A percentile compares a stretch with the other conserved stretches of the same genome.
Evolutionary conservation across 257 asterid species (phyloP).

Genomic region (Nemophila menziesii): DNA sequence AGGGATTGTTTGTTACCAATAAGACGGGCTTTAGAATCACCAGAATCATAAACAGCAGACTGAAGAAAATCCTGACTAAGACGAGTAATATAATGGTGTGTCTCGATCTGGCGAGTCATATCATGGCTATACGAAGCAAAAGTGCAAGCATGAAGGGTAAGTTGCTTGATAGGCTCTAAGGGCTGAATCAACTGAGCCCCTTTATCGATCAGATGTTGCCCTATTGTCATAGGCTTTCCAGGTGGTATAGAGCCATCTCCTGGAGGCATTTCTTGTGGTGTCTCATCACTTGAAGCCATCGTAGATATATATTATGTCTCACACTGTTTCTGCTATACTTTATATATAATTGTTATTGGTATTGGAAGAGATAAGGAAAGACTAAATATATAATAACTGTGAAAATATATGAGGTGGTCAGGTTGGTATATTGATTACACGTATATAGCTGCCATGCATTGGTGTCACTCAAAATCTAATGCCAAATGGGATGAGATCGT

Average conservation of each 20-base stretch:
- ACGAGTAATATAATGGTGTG: constrained; percentile 54
- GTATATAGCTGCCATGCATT: too few relatives aligned
- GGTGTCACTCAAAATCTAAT: too few relatives aligned
- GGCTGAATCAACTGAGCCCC: constrained; percentile 62
- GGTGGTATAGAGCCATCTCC: constrained; percentile 63
- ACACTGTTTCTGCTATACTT: background rate
- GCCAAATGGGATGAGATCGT: too few relatives aligned
- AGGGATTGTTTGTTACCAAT: constrained; percentile 32
- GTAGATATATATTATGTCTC: background rate
- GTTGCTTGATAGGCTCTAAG: constrained; percentile 47
- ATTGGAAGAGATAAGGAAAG: too few relatives aligned
- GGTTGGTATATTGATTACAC: too few relatives aligned
- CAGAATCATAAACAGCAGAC: constrained; percentile 84
- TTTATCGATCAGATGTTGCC: constrained; percentile 41
- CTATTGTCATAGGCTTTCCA: constrained; percentile 48
- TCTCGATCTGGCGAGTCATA: constrained; percentile 65
- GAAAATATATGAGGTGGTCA: too few relatives aligned
- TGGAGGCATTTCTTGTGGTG: constrained; percentile 36
- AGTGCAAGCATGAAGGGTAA: constrained; percentile 72
- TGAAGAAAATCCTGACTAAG: constrained; percentile 64
- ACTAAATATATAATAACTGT: too few relatives aligned
- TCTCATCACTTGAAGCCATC: constrained; percentile 51
- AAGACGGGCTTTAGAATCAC: constrained; percentile 42
- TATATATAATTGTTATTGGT: background rate
- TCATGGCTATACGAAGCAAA: constrained; percentile 80